phyloP scores from a whole-genome alignment of 2,329 filamentous ascomycete genomes.

The Rutstroemia sp. region DNA sequence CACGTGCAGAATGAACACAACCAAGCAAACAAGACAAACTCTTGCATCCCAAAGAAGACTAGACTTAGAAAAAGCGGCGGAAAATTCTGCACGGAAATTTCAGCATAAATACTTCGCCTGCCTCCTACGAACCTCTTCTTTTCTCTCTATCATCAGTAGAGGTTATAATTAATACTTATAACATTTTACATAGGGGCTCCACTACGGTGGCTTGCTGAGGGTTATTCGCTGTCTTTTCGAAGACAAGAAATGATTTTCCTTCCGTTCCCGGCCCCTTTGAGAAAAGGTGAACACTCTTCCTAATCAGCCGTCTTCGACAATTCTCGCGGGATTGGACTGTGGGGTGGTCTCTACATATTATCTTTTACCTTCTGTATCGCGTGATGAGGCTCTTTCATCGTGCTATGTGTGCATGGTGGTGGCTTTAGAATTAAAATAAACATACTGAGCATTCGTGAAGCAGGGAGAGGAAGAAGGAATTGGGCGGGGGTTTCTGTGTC shows the following conservation, averaged over 20 bases:
- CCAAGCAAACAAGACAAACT: not conserved
- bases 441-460: too few species aligned
- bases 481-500: too few species aligned
- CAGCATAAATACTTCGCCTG: constrained; percentile 12
- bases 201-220: constrained; percentile 36
- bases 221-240: constrained; percentile 25
- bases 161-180: constrained; percentile 33
- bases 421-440: not conserved
- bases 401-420: not conserved
- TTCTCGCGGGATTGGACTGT: constrained; percentile 35
- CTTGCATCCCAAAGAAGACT: too few species aligned
- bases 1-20: not conserved
- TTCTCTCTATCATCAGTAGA: constrained; percentile 31
- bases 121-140: constrained; percentile 8
- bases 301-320: constrained; percentile 34
- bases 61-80: constrained; percentile 7
- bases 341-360: constrained; percentile 35
- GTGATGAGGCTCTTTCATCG: not conserved
- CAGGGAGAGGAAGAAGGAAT: too few species aligned
- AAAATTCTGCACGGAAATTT: not conserved
- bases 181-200: constrained; percentile 31
- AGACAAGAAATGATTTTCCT: constrained; percentile 29
- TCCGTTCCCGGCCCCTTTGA: constrained; percentile 38
- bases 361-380: not conserved
- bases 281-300: constrained; percentile 35